Percentiles rank a stretch among this genome's conserved stretches.
Conservation (phyloP, 164 flowering plant species). For the Piper betle region DNA sequence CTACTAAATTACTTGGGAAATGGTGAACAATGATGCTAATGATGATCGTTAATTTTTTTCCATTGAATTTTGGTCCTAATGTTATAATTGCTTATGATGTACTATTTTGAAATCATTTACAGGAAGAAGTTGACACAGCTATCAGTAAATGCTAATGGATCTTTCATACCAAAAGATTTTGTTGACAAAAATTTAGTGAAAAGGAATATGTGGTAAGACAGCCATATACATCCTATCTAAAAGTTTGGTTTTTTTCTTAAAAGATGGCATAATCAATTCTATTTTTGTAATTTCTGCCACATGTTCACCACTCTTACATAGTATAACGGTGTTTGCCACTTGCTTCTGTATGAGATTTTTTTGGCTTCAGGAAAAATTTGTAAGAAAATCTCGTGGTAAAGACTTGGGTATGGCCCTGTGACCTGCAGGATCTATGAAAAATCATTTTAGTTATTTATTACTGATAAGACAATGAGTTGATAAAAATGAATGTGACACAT, state of each 20-base stretch:
- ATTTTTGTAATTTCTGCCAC: too few species aligned
- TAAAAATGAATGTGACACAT: too few species aligned
- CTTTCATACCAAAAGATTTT: slow-evolving; percentile 53
- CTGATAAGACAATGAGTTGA: too few species aligned
- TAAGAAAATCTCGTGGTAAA: too few species aligned
- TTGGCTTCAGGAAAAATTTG: too few species aligned
- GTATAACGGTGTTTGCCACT: too few species aligned
- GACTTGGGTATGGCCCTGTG: too few species aligned
- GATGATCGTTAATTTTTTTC: neutral
- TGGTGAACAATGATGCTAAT: neutral
- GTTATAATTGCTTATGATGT: neutral
- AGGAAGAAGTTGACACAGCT: slow-evolving; percentile 76
- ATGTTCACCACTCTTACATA: too few species aligned
- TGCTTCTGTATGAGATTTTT: too few species aligned
- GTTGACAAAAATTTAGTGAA: slow-evolving; percentile 52
- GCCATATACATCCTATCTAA: neutral
- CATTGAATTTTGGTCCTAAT: neutral
- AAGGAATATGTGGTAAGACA: slow-evolving; percentile 55
- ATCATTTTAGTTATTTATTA: too few species aligned
- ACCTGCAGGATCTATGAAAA: too few species aligned
- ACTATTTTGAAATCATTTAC: slow-evolving; percentile 9
- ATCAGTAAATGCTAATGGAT: slow-evolving; percentile 88
- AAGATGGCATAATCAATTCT: neutral
- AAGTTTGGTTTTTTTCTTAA: neutral
- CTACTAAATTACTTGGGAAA: too few species aligned